Percentiles rank a stretch among this genome's conserved stretches.
Evolutionary conservation across 768 basidiomycete species (phyloP).

Genomic region (Boletus rubroflammeus): DNA sequence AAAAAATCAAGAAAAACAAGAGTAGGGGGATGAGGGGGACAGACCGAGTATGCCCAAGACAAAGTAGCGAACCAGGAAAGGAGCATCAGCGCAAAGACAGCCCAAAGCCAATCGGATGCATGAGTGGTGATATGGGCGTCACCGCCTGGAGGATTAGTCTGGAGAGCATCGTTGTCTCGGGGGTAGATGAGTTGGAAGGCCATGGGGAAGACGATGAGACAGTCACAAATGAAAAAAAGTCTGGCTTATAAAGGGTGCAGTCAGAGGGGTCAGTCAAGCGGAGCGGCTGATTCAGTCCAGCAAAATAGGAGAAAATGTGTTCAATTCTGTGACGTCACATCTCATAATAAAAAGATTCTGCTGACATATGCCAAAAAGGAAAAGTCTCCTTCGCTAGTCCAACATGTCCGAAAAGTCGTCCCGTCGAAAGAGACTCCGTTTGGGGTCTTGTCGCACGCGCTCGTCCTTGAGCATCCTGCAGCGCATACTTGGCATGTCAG

Average conservation of each 20-base stretch:
- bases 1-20: not conserved
- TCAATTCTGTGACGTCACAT: conserved; percentile 22
- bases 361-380: conserved; percentile 15
- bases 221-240: accelerated
- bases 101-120: conserved; percentile 54
- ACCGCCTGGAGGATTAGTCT: conserved; percentile 35
- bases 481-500: not conserved
- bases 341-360: not conserved
- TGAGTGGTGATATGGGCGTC: conserved; percentile 39
- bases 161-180: conserved; percentile 31
- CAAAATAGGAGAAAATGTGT: conserved; percentile 16
- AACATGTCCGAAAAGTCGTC: conserved; percentile 50
- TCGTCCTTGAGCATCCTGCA: conserved; percentile 88
- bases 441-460: conserved; percentile 53
- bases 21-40: not conserved
- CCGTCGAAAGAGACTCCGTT: conserved; percentile 46
- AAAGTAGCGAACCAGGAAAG: conserved; percentile 38
- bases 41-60: conserved; percentile 34
- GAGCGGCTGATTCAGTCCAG: conserved; percentile 12
- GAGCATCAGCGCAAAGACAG: conserved; percentile 50
- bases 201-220: conserved; percentile 18
- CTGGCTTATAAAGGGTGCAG: conserved; percentile 8
- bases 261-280: conserved; percentile 12
- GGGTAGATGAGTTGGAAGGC: conserved; percentile 4
- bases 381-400: conserved; percentile 25